Percentiles rank a stretch among this genome's conserved stretches.
Evolutionary conservation across 345 rosid species (phyloP).

Genomic region (Ricinus communis): DNA sequence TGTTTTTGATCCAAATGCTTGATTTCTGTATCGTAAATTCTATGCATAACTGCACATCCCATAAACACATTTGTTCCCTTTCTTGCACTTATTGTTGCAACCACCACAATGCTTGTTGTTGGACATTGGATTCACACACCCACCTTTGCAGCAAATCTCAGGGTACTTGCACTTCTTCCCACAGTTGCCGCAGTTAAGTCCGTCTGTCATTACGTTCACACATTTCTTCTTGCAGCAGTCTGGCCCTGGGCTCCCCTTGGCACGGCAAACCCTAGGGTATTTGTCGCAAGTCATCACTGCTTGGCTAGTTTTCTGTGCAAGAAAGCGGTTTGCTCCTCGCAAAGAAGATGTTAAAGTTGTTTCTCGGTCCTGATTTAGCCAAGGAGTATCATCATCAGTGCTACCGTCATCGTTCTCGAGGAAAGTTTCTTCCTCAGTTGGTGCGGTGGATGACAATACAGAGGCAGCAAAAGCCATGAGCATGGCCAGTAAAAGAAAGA

Average conservation of each 20-base stretch:
- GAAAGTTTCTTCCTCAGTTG: not conserved
- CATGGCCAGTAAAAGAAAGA: conserved; percentile 9
- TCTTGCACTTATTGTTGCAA: conserved; percentile 58
- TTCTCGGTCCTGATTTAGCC: too few relatives aligned
- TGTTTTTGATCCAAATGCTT: too few relatives aligned
- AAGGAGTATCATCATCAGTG: too few relatives aligned
- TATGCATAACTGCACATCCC: conserved; percentile 66
- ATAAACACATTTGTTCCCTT: conserved; percentile 45
- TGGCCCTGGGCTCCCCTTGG: conserved; percentile 51
- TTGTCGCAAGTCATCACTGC: conserved; percentile 38
- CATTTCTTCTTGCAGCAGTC: conserved; percentile 60
- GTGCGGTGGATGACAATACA: not conserved
- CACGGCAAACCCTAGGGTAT: conserved; percentile 47
- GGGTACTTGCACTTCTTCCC: conserved; percentile 53
- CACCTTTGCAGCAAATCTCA: conserved; percentile 54
- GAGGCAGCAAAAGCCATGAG: conserved; percentile 17
- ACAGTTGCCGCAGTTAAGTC: conserved; percentile 51
- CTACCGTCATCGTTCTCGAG: not conserved
- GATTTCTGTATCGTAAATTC: not conserved
- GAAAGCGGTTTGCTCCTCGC: conserved; percentile 24
- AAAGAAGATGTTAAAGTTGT: conserved; percentile 4
- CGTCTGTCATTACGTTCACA: conserved; percentile 42
- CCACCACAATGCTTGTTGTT: conserved; percentile 55
- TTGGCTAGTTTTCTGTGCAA: conserved; percentile 10
- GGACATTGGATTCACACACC: conserved; percentile 57